These are phyloP conservation scores for Phialocephala subalpina DNA, from an alignment of 2,329 filamentous ascomycete genomes.

Conservation along the genomic window DNA sequence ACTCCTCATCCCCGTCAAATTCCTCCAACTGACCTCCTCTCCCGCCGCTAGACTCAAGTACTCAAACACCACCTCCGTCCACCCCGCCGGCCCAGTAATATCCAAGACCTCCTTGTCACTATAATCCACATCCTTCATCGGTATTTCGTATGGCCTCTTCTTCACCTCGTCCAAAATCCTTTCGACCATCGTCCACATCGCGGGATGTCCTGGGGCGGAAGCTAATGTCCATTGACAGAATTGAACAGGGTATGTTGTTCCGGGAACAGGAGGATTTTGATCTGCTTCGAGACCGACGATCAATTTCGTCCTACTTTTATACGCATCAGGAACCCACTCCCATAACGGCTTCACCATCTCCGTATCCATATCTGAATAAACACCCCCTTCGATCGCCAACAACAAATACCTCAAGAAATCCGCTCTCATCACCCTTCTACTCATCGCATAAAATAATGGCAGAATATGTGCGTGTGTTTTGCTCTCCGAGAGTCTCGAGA, in stretches of 20 bases:
- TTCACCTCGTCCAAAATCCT: constrained; percentile 6
- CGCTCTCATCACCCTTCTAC: constrained; percentile 2
- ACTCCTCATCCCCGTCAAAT: constrained; percentile 13
- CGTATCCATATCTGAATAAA: constrained; percentile 15
- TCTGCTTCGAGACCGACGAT: constrained; percentile 14
- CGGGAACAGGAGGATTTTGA: neutral
- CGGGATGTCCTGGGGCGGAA: constrained; percentile 8
- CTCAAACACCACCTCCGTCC: constrained; percentile 13
- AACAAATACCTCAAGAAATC: constrained; percentile 15
- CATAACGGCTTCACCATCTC: constrained; percentile 6
- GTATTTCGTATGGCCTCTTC: constrained; percentile 5
- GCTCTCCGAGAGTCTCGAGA: constrained; percentile 22
- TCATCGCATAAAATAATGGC: constrained; percentile 17
- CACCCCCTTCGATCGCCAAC: constrained; percentile 8
- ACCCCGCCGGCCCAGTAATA: constrained; percentile 6
- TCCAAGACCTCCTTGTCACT: constrained; percentile 10
- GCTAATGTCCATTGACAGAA: constrained; percentile 16
- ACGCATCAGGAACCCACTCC: constrained; percentile 8
- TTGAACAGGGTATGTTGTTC: constrained; percentile 5
- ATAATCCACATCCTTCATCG: constrained; percentile 7
- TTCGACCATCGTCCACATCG: constrained; percentile 10
- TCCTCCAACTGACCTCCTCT: constrained; percentile 15
- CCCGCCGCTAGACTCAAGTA: constrained; percentile 2
- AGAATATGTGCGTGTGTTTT: constrained; percentile 14
- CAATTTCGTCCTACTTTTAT: neutral